Conservation (phyloP, 225 moss, liverwort and hornwort species). For the Antitrichia curtipendula region DNA sequence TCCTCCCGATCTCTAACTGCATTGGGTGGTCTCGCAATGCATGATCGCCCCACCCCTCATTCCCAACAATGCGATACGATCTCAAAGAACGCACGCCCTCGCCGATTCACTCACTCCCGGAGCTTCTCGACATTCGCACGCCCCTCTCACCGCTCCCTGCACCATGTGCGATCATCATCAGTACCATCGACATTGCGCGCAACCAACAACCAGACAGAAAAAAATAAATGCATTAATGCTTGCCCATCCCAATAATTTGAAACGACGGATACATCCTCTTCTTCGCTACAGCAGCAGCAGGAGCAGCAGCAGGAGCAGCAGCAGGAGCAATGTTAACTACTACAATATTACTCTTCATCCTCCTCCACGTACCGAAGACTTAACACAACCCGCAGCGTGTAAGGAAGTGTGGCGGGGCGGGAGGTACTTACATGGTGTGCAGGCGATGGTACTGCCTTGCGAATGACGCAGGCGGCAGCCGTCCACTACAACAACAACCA, state of each 20-base stretch:
- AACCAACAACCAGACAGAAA: neutral
- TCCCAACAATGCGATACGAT: conserved; percentile 4
- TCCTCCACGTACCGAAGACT: neutral
- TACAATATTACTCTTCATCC: neutral
- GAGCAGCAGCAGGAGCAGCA: too few species aligned
- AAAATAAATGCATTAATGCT: neutral
- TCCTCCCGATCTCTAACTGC: neutral
- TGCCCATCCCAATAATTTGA: neutral
- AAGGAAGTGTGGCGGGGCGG: neutral
- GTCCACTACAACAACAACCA: neutral
- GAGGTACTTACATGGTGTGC: neutral
- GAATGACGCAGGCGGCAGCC: neutral
- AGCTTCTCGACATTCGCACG: neutral
- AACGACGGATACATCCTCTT: neutral
- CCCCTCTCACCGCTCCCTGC: neutral
- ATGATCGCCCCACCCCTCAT: neutral
- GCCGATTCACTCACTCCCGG: neutral
- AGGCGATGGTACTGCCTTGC: neutral
- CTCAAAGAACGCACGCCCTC: neutral
- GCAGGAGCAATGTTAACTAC: neutral
- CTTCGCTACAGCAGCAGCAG: neutral
- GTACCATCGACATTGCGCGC: neutral
- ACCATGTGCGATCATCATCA: neutral
- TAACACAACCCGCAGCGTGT: neutral
- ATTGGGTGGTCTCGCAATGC: neutral